These are phyloP conservation scores for Neurospora crassa DNA, from an alignment of 2,329 filamentous ascomycete species.

Conservation along the genomic window DNA sequence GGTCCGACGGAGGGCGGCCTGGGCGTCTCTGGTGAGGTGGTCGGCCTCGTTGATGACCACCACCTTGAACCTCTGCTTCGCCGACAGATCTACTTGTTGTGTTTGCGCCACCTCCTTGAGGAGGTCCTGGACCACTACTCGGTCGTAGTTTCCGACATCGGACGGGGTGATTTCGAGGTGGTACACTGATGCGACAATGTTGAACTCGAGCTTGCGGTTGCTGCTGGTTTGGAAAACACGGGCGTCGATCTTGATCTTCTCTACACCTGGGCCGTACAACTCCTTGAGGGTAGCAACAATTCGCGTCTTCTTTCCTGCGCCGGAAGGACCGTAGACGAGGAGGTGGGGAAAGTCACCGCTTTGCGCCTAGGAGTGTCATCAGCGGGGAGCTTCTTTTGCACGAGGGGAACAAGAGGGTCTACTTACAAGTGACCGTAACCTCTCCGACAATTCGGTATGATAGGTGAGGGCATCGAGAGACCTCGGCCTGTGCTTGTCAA, in stretches of 20 bases:
- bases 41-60: conserved; percentile 99
- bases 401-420: background rate
- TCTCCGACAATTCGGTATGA: conserved; percentile 77
- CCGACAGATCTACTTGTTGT: conserved; percentile 91
- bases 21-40: conserved; percentile 84
- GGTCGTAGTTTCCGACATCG: conserved; percentile 92
- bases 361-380: conserved; percentile 57
- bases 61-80: conserved; percentile 92
- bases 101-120: conserved; percentile 98
- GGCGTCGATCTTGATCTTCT: conserved; percentile 99
- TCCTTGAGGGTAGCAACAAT: conserved; percentile 94
- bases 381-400: conserved; percentile 8
- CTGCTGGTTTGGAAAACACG: conserved; percentile 91
- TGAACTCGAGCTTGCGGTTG: conserved; percentile 98
- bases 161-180: conserved; percentile 97
- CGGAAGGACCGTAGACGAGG: conserved; percentile 91
- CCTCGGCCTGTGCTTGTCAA: conserved; percentile 63
- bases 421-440: conserved; percentile 74
- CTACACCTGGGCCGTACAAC: conserved; percentile 90
- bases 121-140: conserved; percentile 90
- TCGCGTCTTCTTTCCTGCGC: conserved; percentile 94
- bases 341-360: conserved; percentile 97
- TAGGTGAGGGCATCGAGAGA: conserved; percentile 75
- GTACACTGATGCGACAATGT: conserved; percentile 94
- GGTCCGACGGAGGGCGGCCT: conserved; percentile 85